phyloP scores from a whole-genome alignment of 2,329 filamentous ascomycete genomes.

The Pseudogymnoascus sp. region DNA sequence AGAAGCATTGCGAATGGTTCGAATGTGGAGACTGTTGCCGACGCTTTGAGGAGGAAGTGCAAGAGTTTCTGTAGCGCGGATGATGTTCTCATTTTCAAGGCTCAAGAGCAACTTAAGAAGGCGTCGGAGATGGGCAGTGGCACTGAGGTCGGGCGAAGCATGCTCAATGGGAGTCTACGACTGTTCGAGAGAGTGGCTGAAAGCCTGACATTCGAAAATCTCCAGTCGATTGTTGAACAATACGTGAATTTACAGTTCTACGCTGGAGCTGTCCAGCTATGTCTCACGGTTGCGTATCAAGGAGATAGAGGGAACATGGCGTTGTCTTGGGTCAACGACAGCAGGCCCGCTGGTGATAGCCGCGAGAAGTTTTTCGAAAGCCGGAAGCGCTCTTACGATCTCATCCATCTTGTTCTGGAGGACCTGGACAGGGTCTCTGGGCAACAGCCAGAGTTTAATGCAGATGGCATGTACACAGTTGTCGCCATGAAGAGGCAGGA shows the following conservation, averaged over 20 bases:
- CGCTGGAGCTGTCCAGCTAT: conserved; percentile 84
- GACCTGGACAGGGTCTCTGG: conserved; percentile 66
- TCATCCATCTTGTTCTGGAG: conserved; percentile 76
- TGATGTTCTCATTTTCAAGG: conserved; percentile 97
- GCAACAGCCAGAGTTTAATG: conserved; percentile 54
- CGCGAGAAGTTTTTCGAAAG: conserved; percentile 60
- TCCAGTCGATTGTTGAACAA: conserved; percentile 68
- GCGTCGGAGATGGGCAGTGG: conserved; percentile 72
- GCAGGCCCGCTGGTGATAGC: conserved; percentile 61
- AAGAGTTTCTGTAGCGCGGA: conserved; percentile 97
- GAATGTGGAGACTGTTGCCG: conserved; percentile 94
- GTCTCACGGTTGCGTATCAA: conserved; percentile 72
- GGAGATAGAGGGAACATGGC: conserved; percentile 83
- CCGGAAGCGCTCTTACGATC: conserved; percentile 71
- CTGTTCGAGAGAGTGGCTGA: conserved; percentile 85
- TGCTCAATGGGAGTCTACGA: conserved; percentile 81
- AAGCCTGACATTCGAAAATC: conserved; percentile 70
- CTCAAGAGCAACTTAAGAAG: conserved; percentile 86
- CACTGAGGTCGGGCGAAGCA: conserved; percentile 64
- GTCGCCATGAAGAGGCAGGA: conserved; percentile 74
- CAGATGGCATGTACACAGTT: conserved; percentile 71
- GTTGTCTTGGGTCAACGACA: conserved; percentile 79
- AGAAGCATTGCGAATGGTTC: conserved; percentile 94
- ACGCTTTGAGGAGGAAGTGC: conserved; percentile 83
- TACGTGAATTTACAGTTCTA: conserved; percentile 82